These are phyloP conservation scores for Emergomyces pasteurianus DNA, from an alignment of 2,329 filamentous ascomycete species.

Conservation along the genomic window DNA sequence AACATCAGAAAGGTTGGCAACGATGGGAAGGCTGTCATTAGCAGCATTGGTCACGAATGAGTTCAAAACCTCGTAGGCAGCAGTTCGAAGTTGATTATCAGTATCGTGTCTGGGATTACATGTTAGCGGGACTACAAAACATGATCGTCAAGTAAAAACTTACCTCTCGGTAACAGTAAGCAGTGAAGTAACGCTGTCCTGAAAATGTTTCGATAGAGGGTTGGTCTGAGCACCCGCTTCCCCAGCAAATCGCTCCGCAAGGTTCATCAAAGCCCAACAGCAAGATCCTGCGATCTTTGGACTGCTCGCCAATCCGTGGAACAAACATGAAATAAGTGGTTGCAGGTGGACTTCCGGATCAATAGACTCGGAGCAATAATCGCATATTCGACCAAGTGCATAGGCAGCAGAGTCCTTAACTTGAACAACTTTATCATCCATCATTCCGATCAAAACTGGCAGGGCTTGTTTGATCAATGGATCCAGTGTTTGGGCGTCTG, in stretches of 20 bases:
- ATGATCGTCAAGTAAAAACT: constrained; percentile 9
- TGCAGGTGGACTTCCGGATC: constrained; percentile 74
- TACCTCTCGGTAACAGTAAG: constrained; percentile 70
- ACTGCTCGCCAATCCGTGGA: constrained; percentile 77
- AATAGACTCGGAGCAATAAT: constrained; percentile 82
- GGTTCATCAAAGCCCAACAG: constrained; percentile 98
- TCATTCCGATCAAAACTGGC: constrained; percentile 83
- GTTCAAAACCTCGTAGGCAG: constrained; percentile 93
- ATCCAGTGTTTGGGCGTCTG: constrained; percentile 81
- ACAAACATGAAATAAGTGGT: constrained; percentile 74
- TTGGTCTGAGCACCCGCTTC: constrained; percentile 70
- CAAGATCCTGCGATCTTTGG: constrained; percentile 96
- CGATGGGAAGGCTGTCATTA: constrained; percentile 66
- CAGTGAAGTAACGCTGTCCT: constrained; percentile 76
- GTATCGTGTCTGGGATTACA: constrained; percentile 45
- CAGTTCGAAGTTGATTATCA: constrained; percentile 82
- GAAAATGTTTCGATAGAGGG: constrained; percentile 81
- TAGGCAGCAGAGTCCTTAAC: constrained; percentile 96
- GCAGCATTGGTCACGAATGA: constrained; percentile 87
- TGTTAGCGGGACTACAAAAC: constrained; percentile 10
- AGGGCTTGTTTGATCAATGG: constrained; percentile 94
- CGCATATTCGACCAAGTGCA: constrained; percentile 88
- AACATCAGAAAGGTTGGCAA: constrained; percentile 74
- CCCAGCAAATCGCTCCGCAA: constrained; percentile 88
- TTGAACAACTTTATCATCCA: constrained; percentile 75